Evolutionary conservation across 306 rosid genomes (phyloP).

Genomic region (Quercus alba): DNA sequence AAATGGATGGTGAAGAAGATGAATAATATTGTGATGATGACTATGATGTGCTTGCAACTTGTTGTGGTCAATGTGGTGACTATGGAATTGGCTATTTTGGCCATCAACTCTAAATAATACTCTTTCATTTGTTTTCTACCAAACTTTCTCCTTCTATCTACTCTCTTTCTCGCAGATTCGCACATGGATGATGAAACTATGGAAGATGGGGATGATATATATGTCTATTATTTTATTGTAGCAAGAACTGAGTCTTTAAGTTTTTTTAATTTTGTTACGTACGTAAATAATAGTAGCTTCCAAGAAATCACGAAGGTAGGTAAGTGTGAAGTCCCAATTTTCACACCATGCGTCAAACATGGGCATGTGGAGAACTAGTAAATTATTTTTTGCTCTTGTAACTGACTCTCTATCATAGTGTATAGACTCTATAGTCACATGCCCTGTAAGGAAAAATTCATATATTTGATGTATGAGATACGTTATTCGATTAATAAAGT

Average conservation of each 20-base stretch:
- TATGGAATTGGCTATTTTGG: background rate
- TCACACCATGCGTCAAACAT: too few species aligned
- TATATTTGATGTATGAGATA: too few species aligned
- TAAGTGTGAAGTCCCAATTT: background rate
- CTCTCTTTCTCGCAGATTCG: background rate
- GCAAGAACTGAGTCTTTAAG: background rate
- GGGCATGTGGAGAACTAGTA: too few species aligned
- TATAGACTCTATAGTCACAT: too few species aligned
- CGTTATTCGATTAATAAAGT: accelerated
- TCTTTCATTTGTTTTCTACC: background rate
- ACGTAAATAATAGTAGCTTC: background rate
- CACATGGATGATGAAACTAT: background rate
- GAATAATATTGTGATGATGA: background rate
- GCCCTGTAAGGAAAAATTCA: too few species aligned
- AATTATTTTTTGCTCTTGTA: too few species aligned
- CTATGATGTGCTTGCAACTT: background rate
- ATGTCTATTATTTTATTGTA: background rate
- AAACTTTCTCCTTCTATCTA: background rate
- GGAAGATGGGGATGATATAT: background rate
- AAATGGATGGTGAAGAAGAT: background rate
- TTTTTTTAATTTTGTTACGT: background rate
- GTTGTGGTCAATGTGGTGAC: background rate
- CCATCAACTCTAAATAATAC: background rate
- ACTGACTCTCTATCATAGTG: too few species aligned
- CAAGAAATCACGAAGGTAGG: background rate